Conservation (phyloP, 1,284 basidiomycete genomes). For the Ustilago cynodontis region DNA sequence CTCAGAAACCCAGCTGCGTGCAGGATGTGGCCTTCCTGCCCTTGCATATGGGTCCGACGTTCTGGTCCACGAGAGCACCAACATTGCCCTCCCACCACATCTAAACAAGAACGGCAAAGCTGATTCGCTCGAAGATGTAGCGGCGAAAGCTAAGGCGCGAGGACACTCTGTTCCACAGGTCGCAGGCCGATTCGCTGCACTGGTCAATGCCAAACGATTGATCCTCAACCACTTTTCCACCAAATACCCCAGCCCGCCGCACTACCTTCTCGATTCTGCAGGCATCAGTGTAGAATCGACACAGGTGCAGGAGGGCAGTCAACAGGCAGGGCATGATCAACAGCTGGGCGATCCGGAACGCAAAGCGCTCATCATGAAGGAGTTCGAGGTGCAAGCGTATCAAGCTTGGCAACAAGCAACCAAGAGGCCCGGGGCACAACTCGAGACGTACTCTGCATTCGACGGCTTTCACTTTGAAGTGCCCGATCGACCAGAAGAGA, state of each 20-base stretch:
- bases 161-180: conserved; percentile 66
- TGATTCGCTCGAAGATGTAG: conserved; percentile 43
- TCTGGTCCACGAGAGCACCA: conserved; percentile 68
- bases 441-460: conserved; percentile 39
- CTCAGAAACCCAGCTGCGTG: conserved; percentile 20
- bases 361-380: conserved; percentile 49
- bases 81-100: conserved; percentile 57
- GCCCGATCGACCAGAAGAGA: conserved; percentile 16
- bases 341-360: conserved; percentile 46
- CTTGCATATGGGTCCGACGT: conserved; percentile 56
- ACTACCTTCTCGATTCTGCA: conserved; percentile 36
- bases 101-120: conserved; percentile 47
- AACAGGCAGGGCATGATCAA: conserved; percentile 10
- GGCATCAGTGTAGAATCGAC: conserved; percentile 18
- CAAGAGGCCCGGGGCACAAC: background rate
- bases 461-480: conserved; percentile 49
- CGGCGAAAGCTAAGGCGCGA: conserved; percentile 45
- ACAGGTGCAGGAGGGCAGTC: background rate
- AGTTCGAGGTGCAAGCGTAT: conserved; percentile 59
- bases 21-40: conserved; percentile 25
- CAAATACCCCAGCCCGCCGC: conserved; percentile 52
- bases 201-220: conserved; percentile 52
- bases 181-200: conserved; percentile 62
- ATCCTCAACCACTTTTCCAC: conserved; percentile 67
- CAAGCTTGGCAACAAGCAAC: conserved; percentile 46